Conservation (phyloP, 2,329 filamentous ascomycete genomes). For the Cytospora leucostoma region DNA sequence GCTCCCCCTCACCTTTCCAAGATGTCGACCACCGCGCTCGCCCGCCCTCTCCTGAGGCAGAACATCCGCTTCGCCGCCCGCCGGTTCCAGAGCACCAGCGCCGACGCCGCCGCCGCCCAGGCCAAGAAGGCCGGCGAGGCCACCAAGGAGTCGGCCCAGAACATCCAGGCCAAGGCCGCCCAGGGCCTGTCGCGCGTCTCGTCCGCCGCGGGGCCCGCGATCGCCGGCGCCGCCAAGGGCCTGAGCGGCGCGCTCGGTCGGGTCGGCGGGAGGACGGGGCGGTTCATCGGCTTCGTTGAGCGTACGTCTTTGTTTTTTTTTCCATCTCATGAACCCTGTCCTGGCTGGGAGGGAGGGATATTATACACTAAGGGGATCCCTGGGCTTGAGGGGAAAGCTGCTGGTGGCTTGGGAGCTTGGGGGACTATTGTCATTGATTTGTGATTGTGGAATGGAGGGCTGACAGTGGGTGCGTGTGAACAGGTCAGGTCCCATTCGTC, state of each 20-base stretch:
- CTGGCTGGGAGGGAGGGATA: neutral
- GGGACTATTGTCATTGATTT: neutral
- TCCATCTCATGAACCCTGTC: neutral
- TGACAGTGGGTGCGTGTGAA: conserved; percentile 10
- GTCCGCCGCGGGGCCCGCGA: conserved; percentile 75
- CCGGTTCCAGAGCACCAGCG: conserved; percentile 63
- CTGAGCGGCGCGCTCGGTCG: conserved; percentile 67
- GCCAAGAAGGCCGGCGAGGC: conserved; percentile 46
- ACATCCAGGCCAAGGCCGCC: conserved; percentile 66
- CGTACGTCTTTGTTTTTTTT: conserved; percentile 62
- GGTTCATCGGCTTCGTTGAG: conserved; percentile 77
- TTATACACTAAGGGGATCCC: neutral
- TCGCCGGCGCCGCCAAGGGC: conserved; percentile 71
- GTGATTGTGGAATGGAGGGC: neutral
- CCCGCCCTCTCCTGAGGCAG: conserved; percentile 28
- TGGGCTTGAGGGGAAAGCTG: neutral
- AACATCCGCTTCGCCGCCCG: conserved; percentile 43
- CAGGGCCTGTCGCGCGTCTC: conserved; percentile 82
- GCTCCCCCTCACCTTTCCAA: neutral
- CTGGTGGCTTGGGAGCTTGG: neutral
- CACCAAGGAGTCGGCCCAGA: conserved; percentile 45
- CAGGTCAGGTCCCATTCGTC: conserved; percentile 82
- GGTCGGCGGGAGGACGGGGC: conserved; percentile 82
- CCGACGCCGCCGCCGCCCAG: conserved; percentile 45
- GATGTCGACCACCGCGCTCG: conserved; percentile 27